Percentiles rank a stretch among this genome's conserved stretches.
Evolutionary conservation across 768 basidiomycete genomes (phyloP).

Genomic region (Mycena leptocephala): DNA sequence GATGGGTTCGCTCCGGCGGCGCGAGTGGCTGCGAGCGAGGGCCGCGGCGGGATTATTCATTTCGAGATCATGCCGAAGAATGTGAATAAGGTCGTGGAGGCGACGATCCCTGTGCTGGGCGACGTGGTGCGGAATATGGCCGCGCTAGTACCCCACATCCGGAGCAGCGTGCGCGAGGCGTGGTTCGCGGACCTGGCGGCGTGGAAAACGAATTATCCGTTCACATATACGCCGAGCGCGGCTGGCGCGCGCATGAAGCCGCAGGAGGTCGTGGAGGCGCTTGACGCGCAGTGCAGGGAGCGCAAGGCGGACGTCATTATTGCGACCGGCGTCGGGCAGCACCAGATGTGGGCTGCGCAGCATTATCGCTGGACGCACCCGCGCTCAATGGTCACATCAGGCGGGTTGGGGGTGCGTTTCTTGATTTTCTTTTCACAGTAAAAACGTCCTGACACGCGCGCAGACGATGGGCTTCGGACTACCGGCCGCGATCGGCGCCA

Average conservation of each 20-base stretch:
- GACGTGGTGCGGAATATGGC: slow-evolving; percentile 92
- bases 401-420: slow-evolving; percentile 88
- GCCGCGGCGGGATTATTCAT: slow-evolving; percentile 97
- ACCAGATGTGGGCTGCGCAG: slow-evolving; percentile 99
- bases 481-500: slow-evolving; percentile 95
- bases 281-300: slow-evolving; percentile 84
- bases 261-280: slow-evolving; percentile 96
- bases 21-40: slow-evolving; percentile 85
- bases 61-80: slow-evolving; percentile 99
- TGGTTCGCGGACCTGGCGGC: slow-evolving; percentile 90
- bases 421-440: neutral
- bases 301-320: slow-evolving; percentile 92
- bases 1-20: slow-evolving; percentile 94
- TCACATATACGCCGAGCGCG: slow-evolving; percentile 84
- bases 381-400: slow-evolving; percentile 91
- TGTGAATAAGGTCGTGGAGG: slow-evolving; percentile 98
- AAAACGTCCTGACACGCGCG: slow-evolving; percentile 8
- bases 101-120: slow-evolving; percentile 93
- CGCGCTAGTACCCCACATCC: slow-evolving; percentile 86
- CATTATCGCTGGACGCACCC: slow-evolving; percentile 93
- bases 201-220: slow-evolving; percentile 94
- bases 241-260: slow-evolving; percentile 89
- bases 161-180: slow-evolving; percentile 71
- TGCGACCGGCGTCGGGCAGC: slow-evolving; percentile 97
- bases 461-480: slow-evolving; percentile 99